phyloP scores from a whole-genome alignment of 306 rosid genomes.

The Vigna nakashimae region DNA sequence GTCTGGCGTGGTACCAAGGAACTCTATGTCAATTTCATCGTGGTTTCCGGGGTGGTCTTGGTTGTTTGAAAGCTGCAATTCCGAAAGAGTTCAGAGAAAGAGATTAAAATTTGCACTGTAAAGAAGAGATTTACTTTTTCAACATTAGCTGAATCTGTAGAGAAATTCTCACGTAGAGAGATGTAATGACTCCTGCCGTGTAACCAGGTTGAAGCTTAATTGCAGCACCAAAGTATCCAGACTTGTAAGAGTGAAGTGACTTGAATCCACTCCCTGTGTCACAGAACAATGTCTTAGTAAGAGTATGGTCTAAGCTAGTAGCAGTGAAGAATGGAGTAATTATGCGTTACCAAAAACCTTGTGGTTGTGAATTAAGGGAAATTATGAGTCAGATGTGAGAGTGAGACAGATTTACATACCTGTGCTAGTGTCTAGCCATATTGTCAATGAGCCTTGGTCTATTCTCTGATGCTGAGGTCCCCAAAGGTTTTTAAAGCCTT shows the following conservation, averaged over 20 bases:
- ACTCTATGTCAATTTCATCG: slow-evolving; percentile 93
- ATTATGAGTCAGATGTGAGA: neutral
- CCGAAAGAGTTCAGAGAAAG: neutral
- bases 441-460: slow-evolving; percentile 67
- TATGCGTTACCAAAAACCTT: neutral
- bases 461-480: slow-evolving; percentile 81
- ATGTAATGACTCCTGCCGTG: slow-evolving; percentile 95
- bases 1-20: slow-evolving; percentile 81
- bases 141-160: slow-evolving; percentile 4
- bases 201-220: slow-evolving; percentile 88
- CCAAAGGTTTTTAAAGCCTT: slow-evolving; percentile 79
- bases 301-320: neutral
- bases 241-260: slow-evolving; percentile 67
- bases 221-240: slow-evolving; percentile 88
- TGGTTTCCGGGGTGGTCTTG: slow-evolving; percentile 85
- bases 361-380: slow-evolving; percentile 6
- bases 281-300: neutral
- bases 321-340: neutral
- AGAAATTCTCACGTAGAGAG: slow-evolving; percentile 70
- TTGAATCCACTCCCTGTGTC: slow-evolving; percentile 91
- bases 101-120: neutral
- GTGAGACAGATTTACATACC: slow-evolving; percentile 50
- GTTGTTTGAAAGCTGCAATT: slow-evolving; percentile 83
- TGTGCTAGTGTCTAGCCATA: slow-evolving; percentile 84
- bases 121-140: neutral